phyloP scores from a whole-genome alignment of 345 rosid species.

The Luvunga scandens region DNA sequence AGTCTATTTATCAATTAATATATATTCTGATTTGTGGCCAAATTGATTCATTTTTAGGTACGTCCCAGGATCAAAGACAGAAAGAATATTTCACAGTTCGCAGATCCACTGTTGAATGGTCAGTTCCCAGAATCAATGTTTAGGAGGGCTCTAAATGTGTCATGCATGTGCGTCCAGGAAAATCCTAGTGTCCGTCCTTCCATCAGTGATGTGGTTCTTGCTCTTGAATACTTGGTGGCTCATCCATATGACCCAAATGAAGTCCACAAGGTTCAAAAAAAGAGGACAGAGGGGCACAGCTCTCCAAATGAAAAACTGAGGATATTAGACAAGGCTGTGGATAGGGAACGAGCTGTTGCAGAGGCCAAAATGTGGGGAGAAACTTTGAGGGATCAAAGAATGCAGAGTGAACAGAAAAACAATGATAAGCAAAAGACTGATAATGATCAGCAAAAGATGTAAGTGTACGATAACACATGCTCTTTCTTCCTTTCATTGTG shows the following conservation, averaged over 20 bases:
- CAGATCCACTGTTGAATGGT: conserved; percentile 55
- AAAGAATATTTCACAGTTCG: conserved; percentile 22
- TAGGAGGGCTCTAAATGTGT: conserved; percentile 51
- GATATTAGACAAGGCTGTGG: conserved; percentile 29
- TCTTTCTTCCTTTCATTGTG: not conserved
- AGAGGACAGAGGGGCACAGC: conserved; percentile 8
- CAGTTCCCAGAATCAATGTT: conserved; percentile 27
- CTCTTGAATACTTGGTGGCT: conserved; percentile 45
- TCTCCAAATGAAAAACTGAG: conserved; percentile 36
- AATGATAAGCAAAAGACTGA: not conserved
- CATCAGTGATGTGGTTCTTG: conserved; percentile 42
- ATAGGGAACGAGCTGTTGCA: conserved; percentile 50
- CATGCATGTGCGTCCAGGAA: conserved; percentile 46
- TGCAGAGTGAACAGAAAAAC: conserved; percentile 6
- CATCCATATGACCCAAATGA: conserved; percentile 18
- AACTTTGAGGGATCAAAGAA: conserved; percentile 44
- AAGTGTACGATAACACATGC: not conserved
- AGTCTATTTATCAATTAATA: not conserved
- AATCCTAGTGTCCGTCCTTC: conserved; percentile 49
- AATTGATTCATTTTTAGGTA: conserved; percentile 31
- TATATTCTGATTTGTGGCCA: not conserved
- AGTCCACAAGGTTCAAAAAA: not conserved
- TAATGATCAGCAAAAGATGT: conserved; percentile 18
- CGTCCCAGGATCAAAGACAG: conserved; percentile 21
- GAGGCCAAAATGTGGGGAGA: conserved; percentile 36